Base-by-base conservation (phyloP, 495 filamentous ascomycete species). In the Talaromyces adpressus region DNA sequence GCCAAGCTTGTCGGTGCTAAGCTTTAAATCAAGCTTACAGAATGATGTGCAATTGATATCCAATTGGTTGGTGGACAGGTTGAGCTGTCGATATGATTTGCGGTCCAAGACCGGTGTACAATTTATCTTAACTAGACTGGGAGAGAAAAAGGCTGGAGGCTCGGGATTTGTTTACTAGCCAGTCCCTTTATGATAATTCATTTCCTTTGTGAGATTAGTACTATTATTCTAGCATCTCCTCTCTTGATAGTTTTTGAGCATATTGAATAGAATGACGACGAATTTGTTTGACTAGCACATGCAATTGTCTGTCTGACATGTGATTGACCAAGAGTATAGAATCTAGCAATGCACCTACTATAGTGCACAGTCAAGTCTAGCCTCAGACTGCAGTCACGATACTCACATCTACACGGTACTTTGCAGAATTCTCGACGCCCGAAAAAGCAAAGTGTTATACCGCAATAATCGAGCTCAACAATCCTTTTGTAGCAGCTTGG, bases 1-100 rank as follows among this genome's bases (percentile, higher is more conserved):
- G 89, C 92, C 75, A 93, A 98, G 84, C 86, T 98, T 66, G 90
- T 93, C 62, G 88, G 90, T 69, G 87, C 92, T 72, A 92, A 89
- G 81, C 82, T 98, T 78, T 98, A 90, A 92, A 70, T 64, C 61
- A 51, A 49, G 23, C 41, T 49, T 51, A 14, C 14, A 27, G 27
- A 32, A 8, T 9, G 49, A 23, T 16, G 36, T 41, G 36, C 2
- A 16, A 16, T 41, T 14, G 36, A 41, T 41, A 41, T 41, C 36
- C 36, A 41, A 41, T 41, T 41, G 36, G 6, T 41, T 20, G 39
- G 18, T 49, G 45, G 45, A 18, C 45, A 49, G n/a, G 7, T 22
- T 59, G 20, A 8, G 20, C 27, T 59, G 57, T 36, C 30, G 4
- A 4, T 20, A 6, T 36, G 27, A 36, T 12, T 16, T 30, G 41